These are phyloP conservation scores for Magnaporthales sp. DNA, from an alignment of 2,329 filamentous ascomycete species.

Conservation along the genomic window DNA sequence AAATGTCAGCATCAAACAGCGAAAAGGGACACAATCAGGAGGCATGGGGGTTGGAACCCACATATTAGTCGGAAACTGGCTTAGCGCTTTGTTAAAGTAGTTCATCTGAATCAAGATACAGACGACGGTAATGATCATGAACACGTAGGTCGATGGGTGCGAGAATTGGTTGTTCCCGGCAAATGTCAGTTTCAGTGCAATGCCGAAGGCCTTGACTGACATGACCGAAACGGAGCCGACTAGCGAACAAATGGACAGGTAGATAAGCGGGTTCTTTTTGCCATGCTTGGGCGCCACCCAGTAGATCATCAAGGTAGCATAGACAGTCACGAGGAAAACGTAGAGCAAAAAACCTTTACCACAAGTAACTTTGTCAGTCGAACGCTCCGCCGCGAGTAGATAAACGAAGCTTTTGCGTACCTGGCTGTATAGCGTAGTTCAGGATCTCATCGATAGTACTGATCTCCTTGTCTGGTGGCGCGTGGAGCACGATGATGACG, in stretches of 20 bases:
- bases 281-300: constrained; percentile 81
- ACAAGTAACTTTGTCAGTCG: neutral
- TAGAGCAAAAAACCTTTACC: constrained; percentile 78
- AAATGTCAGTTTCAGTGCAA: constrained; percentile 91
- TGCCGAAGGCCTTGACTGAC: constrained; percentile 97
- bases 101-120: constrained; percentile 99
- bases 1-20: constrained; percentile 2
- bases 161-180: constrained; percentile 91
- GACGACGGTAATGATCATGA: constrained; percentile 83
- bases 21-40: neutral
- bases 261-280: constrained; percentile 92
- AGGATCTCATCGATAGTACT: constrained; percentile 87
- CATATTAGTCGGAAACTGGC: constrained; percentile 96
- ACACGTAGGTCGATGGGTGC: constrained; percentile 93
- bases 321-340: constrained; percentile 68
- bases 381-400: constrained; percentile 2
- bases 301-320: constrained; percentile 94
- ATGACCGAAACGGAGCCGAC: constrained; percentile 97
- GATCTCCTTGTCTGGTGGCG: constrained; percentile 87
- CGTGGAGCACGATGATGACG: constrained; percentile 95
- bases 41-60: constrained; percentile 38
- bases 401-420: constrained; percentile 37
- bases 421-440: constrained; percentile 80
- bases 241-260: constrained; percentile 94
- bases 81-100: constrained; percentile 98